Conservation (phyloP, 163 green algal species). For the Chlamydomonas reinhardtii region DNA sequence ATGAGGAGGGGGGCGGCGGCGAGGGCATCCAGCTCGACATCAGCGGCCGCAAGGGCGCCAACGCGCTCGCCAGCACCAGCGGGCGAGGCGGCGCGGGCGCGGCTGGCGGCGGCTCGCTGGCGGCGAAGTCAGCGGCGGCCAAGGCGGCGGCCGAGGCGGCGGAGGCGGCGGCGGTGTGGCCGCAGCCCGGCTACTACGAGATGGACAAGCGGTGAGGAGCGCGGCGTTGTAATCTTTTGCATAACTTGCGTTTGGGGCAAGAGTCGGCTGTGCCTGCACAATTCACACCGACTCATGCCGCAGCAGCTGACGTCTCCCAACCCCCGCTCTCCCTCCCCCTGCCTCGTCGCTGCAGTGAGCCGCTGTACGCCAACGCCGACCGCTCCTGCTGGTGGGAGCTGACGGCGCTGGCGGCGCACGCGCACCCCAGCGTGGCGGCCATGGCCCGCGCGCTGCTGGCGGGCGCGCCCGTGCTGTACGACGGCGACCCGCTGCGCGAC, state of each 20-base stretch:
- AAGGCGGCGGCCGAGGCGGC: background rate
- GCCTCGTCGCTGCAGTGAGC: slow-evolving; percentile 69
- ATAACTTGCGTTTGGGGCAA: too few species aligned
- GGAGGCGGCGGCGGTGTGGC: slow-evolving; percentile 54
- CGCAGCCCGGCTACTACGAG: slow-evolving; percentile 78
- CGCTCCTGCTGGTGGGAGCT: slow-evolving; percentile 94
- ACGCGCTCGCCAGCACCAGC: slow-evolving; percentile 22
- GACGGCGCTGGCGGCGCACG: slow-evolving; percentile 79
- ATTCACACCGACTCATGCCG: too few species aligned
- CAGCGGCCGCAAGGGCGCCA: background rate
- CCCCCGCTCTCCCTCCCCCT: background rate
- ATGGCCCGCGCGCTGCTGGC: slow-evolving; percentile 88
- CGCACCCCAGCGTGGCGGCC: slow-evolving; percentile 84
- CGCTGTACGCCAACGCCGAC: slow-evolving; percentile 82
- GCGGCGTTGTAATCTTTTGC: too few species aligned
- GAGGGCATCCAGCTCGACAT: slow-evolving; percentile 1
- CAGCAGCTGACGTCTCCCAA: too few species aligned
- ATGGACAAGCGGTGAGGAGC: slow-evolving; percentile 79
- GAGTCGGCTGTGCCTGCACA: too few species aligned
- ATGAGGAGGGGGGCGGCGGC: background rate
- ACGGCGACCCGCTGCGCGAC: slow-evolving; percentile 93
- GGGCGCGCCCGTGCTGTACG: slow-evolving; percentile 82
- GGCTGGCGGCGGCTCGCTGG: background rate
- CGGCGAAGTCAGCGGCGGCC: background rate
- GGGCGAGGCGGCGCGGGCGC: background rate